A percentile compares a stretch with the other conserved stretches of the same genome.
These are phyloP conservation scores for Grigorovia jiainica DNA, from an alignment of 805 yeast species.

Conservation along the genomic window DNA sequence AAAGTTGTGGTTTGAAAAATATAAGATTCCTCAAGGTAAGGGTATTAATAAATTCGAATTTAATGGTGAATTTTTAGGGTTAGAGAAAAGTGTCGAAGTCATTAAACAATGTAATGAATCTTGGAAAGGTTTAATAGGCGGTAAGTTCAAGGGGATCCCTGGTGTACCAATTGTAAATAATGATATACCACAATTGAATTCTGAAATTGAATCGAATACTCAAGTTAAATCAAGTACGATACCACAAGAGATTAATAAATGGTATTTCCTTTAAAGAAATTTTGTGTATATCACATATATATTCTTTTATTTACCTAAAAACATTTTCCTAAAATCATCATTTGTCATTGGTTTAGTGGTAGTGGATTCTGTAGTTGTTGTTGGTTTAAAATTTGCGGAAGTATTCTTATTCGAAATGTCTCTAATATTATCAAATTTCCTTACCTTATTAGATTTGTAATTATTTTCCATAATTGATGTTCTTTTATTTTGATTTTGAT, in stretches of 20 bases:
- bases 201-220: neutral
- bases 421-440: no score
- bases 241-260: slow-evolving; percentile 34
- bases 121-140: slow-evolving; percentile 52
- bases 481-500: neutral
- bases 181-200: neutral
- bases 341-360: slow-evolving; percentile 20
- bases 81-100: slow-evolving; percentile 47
- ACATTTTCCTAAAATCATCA: slow-evolving; percentile 32
- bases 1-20: slow-evolving; percentile 71
- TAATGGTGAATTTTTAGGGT: slow-evolving; percentile 54
- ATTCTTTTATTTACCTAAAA: slow-evolving; percentile 17
- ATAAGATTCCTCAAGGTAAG: slow-evolving; percentile 78
- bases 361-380: neutral
- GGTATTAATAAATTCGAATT: slow-evolving; percentile 68
- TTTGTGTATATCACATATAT: neutral
- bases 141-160: slow-evolving; percentile 10
- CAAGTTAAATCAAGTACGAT: slow-evolving; percentile 11
- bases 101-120: slow-evolving; percentile 56
- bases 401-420: no score
- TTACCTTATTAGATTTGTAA: no score
- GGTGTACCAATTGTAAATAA: neutral
- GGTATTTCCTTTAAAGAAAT: slow-evolving; percentile 20
- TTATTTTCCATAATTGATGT: no score
- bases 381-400: no score